A percentile compares a stretch with the other conserved stretches of the same genome.
Conservation (phyloP, 2,329 filamentous ascomycete species). For the Dactylellina drechsleri region DNA sequence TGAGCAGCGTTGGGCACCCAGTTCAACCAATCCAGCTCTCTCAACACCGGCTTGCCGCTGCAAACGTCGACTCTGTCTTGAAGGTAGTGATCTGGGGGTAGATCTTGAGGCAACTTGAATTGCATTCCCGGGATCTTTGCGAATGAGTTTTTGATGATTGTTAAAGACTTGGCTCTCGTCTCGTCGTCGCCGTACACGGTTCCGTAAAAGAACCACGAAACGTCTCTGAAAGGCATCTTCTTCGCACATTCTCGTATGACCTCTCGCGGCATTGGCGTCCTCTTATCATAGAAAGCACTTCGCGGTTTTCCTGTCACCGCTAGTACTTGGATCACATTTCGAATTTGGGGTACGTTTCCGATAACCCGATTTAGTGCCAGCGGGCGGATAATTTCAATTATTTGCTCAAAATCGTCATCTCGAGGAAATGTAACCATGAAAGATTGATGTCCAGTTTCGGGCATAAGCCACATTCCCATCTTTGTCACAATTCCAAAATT, state of each 20-base stretch:
- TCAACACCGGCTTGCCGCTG: conserved; percentile 60
- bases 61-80: conserved; percentile 61
- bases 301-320: conserved; percentile 61
- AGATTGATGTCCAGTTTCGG: conserved; percentile 64
- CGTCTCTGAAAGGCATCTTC: conserved; percentile 56
- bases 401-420: conserved; percentile 65
- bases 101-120: conserved; percentile 64
- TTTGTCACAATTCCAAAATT: conserved; percentile 68
- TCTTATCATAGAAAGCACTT: conserved; percentile 59
- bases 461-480: conserved; percentile 69
- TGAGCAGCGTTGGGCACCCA: conserved; percentile 68
- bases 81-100: conserved; percentile 62
- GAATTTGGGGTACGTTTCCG: conserved; percentile 59
- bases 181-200: conserved; percentile 60
- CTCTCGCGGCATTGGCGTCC: conserved; percentile 59
- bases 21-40: conserved; percentile 63
- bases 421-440: conserved; percentile 64
- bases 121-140: conserved; percentile 62
- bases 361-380: conserved; percentile 63
- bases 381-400: conserved; percentile 66
- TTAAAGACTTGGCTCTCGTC: conserved; percentile 55
- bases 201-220: conserved; percentile 55
- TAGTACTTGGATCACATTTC: conserved; percentile 60
- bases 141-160: conserved; percentile 64
- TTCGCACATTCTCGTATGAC: conserved; percentile 58